Base-by-base conservation (phyloP, 208 protist genomes). In the Crithidia expoeki region DNA sequence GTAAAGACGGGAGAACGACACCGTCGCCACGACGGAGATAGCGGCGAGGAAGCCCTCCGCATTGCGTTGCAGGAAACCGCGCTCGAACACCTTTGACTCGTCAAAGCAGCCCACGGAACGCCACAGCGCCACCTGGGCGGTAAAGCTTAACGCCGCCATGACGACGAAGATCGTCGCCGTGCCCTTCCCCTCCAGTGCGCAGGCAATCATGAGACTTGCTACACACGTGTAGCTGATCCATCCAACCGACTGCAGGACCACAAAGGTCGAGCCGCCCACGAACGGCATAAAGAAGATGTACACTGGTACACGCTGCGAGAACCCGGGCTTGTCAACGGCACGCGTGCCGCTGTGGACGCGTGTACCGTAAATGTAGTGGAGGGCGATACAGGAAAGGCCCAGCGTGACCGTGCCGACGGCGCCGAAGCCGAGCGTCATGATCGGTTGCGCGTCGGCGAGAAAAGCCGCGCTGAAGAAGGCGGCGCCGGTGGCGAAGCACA, bases 221-320 rank as follows among this genome's bases (percentile, higher is more conserved):
- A 76, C 79, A 7, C 81, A 66, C 0, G 84, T 83, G 61, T 77
- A 90, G 59, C 68, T 74, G 16, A 76, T 74, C 86, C 89, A 92
- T 3, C 86, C 89, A 30, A 77, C n/a, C 1, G 71, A 46, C 63
- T 94, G 89, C 21, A 80, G 61, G 16, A 77, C 40, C 2, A 92
- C 79, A 74, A 92, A 94, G 1, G 38, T 61, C 2, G 68, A 38
- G 7, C 89, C 89, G 36, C 86, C 90, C 2, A 64, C 75, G 58
- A 93, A 93, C 4, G 90, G 86, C 88, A 93, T 95, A 75, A 90
- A 90, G 62, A 80, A 80, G 12, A 59, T 70, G 63, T 89, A 93
- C 51, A 68, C 60, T 21, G 57, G 58, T 52, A 56, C 52, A 0
- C 32, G 60, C 34, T 14, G 59, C 40, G 51, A 9, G 4, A 52